Base-by-base conservation (phyloP, 768 basidiomycete genomes). In the Tricholoma hemisulphureum region DNA sequence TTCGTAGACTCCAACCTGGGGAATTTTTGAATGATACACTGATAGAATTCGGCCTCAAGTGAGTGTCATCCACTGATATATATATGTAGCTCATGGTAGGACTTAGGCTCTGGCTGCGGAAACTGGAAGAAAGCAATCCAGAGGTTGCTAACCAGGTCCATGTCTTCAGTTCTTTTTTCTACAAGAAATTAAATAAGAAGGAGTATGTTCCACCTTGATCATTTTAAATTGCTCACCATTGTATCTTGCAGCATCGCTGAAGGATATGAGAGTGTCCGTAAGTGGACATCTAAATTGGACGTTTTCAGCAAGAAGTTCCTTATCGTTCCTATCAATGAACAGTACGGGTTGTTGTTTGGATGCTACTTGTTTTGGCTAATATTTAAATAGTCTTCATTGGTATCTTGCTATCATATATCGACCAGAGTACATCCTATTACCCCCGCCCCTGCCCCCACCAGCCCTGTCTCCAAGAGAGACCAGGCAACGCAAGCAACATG, bases 91-190 rank as follows among this genome's bases (percentile, higher is more conserved):
- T 24, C 18, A 16, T 14, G 21, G 43, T 51, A 20, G 62, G 43
- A 60, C 45, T 59, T 55, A 95, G 94, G 69, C 75, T 86, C 13
- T 92, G 91, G 88, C 77, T 88, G 9, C 80, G 75, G 51, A 78
- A 82, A 6, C 71, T 91, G 23, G 81, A 83, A 60, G 73, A 69
- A 34, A 73, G 66, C 32, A 68, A 88, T 59, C 86, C 88, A 2
- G 79, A 78, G 14, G 73, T 91, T 4, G 90, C 85, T 2, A 81
- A 86, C 2, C 81, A 91, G 63, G 79, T 95, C 1, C 88, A 98
- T 65, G 82, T 98, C 4, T 98, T 98, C 77, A 98, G 88, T 70
- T 95, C 95, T 0, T 99, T 98, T 75, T 98, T 99, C 73, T 98
- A 95, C 78, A 93, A 95, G 77, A 96, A 97, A 71, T 74, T 99